Base-by-base conservation (phyloP, 208 protist species). In the Wallacemonas sp. region DNA sequence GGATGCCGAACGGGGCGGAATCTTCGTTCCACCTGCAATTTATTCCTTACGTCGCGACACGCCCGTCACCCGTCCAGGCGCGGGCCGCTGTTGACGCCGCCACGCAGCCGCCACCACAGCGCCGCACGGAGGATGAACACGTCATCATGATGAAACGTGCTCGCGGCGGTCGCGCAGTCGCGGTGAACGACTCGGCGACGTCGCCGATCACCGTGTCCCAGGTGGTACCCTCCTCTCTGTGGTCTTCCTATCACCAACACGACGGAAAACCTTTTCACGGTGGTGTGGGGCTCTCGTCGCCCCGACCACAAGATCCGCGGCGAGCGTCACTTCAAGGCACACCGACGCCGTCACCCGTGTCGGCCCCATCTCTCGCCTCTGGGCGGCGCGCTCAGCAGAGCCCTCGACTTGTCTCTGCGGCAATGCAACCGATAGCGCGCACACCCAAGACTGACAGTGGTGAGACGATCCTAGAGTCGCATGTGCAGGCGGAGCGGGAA, bases 141-240 rank as follows among this genome's bases (percentile, higher is more conserved):
- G n/a, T n/a, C 17, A 21, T 46, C 5, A n/a, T 46, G 41, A 46
- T 46, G 41, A 6, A 12, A 5, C 41, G 15, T n/a, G n/a, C n/a
- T 19, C 41, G 19, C 41, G 15, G 41, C 6, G 17, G 17, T 8
- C 41, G 15, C 24, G 10, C 6, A 5, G 41, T 12, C 6, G 9
- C 41, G 5, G 32, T 57, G 50, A 57, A 37, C n/a, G 50, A 57
- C 50, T 57, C 50, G 3, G 50, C 50, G 12, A 57, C 50, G 0
- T 57, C 50, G n/a, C 50, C 50, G 12, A 57, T 57, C 21, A 32
- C 29, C 17, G 45, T 26, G 10, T 36, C 46, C 24, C 46, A 54
- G 21, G 27, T 19, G 27, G 46, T n/a, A n/a, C 50, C 50, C 3
- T 57, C 50, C 17, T 57, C 50, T 3, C 8, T 57, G 50, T 57